phyloP scores from a whole-genome alignment of 2,329 filamentous ascomycete species.

The Phaeosphaeria sp. region DNA sequence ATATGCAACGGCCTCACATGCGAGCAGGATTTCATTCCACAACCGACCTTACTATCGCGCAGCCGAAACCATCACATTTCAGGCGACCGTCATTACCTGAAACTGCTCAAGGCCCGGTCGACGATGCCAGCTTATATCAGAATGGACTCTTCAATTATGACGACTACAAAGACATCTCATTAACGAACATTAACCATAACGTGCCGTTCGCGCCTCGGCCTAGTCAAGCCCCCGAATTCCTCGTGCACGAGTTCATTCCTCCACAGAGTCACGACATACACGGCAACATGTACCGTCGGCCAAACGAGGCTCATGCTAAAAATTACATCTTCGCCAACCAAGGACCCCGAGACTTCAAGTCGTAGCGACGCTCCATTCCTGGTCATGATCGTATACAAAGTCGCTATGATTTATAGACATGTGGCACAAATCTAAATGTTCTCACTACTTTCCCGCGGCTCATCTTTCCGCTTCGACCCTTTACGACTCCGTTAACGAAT shows the following conservation, averaged over 20 bases:
- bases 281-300: constrained; percentile 32
- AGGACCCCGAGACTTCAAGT: constrained; percentile 51
- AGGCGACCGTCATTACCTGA: constrained; percentile 47
- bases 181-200: constrained; percentile 40
- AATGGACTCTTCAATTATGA: constrained; percentile 37
- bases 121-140: constrained; percentile 32
- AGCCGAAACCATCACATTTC: constrained; percentile 46
- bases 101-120: constrained; percentile 27
- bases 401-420: too few relatives aligned
- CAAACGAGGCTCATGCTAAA: constrained; percentile 47
- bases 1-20: constrained; percentile 45
- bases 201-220: constrained; percentile 37
- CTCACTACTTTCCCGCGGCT: not conserved
- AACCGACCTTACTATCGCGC: constrained; percentile 40
- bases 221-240: constrained; percentile 45
- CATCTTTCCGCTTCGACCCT: not conserved
- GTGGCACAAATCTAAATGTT: not conserved
- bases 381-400: not conserved
- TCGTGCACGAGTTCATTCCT: constrained; percentile 57
- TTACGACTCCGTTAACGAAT: not conserved
- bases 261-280: constrained; percentile 49
- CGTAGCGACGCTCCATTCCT: not conserved
- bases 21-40: constrained; percentile 42
- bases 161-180: constrained; percentile 32
- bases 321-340: constrained; percentile 58